Percentiles rank a stretch among this genome's conserved stretches.
phyloP scores from a whole-genome alignment of 2,329 filamentous ascomycete genomes.

The Aphanocladium album region DNA sequence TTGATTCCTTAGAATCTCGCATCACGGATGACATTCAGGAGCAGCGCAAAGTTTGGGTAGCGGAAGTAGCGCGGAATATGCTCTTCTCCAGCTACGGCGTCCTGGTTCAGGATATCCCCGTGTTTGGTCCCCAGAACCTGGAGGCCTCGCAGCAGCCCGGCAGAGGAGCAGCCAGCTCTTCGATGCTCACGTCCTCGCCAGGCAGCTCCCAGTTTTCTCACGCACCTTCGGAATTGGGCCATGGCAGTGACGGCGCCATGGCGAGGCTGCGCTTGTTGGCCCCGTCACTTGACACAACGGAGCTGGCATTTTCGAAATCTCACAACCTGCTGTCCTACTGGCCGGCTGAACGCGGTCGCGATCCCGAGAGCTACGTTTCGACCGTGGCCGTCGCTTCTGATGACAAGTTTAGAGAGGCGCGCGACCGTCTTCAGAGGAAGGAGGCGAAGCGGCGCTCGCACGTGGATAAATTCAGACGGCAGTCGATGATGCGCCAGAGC shows the following conservation, averaged over 20 bases:
- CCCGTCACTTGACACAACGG: conserved; percentile 23
- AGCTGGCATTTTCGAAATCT: conserved; percentile 23
- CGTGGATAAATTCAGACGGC: conserved; percentile 30
- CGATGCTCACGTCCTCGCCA: conserved; percentile 11
- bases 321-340: conserved; percentile 32
- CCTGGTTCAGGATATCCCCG: conserved; percentile 28
- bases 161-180: conserved; percentile 12
- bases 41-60: conserved; percentile 23
- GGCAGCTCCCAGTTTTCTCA: neutral
- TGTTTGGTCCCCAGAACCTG: conserved; percentile 22
- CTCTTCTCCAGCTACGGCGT: conserved; percentile 32
- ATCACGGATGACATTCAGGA: conserved; percentile 22
- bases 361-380: conserved; percentile 32
- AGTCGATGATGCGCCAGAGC: conserved; percentile 23
- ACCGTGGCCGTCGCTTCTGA: conserved; percentile 32
- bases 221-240: neutral
- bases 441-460: conserved; percentile 30
- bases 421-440: conserved; percentile 28
- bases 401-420: conserved; percentile 30
- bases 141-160: conserved; percentile 3
- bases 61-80: conserved; percentile 28
- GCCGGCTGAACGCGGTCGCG: conserved; percentile 33
- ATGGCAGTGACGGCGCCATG: conserved; percentile 24
- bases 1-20: conserved; percentile 22
- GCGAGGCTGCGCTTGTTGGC: conserved; percentile 32